Conservation (phyloP, 169 alveolate genomes). For the Babesia bovis region DNA sequence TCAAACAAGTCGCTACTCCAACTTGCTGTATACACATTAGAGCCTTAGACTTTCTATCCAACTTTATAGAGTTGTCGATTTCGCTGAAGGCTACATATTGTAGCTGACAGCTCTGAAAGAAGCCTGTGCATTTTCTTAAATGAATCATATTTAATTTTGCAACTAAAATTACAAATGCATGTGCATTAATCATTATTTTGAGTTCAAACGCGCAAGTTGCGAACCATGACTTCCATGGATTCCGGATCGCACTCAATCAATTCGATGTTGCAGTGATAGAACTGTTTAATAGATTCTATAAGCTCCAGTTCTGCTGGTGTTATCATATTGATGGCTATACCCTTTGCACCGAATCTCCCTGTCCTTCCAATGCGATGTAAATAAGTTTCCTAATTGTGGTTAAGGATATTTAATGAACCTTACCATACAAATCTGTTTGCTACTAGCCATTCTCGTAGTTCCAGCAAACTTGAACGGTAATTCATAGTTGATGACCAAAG, state of each 20-base stretch:
- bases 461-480: slow-evolving; percentile 83
- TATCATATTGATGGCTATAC: slow-evolving; percentile 91
- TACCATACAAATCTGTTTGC: slow-evolving; percentile 36
- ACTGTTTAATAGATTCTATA: slow-evolving; percentile 71
- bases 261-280: slow-evolving; percentile 66
- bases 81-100: neutral
- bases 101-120: neutral
- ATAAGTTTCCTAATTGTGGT: slow-evolving; percentile 88
- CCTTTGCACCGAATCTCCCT: slow-evolving; percentile 95
- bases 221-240: slow-evolving; percentile 68
- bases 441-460: slow-evolving; percentile 36
- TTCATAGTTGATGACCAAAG: slow-evolving; percentile 93
- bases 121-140: neutral
- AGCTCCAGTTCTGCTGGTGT: slow-evolving; percentile 69
- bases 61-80: slow-evolving; percentile 1
- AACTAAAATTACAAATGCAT: no score
- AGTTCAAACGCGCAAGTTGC: slow-evolving; percentile 61
- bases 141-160: no score
- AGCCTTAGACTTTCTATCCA: neutral
- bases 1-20: no score
- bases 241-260: slow-evolving; percentile 59
- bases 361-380: slow-evolving; percentile 97
- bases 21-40: neutral
- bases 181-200: no score
- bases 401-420: slow-evolving; percentile 2